Evolutionary conservation across 768 basidiomycete species (phyloP).

Genomic region (Boletus patriciae): DNA sequence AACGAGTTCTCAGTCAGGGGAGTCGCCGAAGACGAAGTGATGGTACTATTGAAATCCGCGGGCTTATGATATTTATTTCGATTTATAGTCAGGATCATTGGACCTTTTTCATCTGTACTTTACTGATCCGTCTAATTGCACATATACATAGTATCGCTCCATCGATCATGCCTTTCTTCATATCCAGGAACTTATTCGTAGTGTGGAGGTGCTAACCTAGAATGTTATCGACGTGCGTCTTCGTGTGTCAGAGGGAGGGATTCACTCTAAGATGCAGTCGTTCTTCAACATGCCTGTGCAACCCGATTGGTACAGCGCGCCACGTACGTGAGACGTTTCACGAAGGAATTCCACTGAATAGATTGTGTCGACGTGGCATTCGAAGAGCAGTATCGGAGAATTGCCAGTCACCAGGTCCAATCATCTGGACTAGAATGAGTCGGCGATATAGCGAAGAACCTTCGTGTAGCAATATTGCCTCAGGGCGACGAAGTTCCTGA

Average conservation of each 20-base stretch:
- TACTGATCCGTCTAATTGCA: not conserved
- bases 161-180: not conserved
- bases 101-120: not conserved
- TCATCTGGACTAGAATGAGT: slow-evolving; percentile 51
- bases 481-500: slow-evolving; percentile 86
- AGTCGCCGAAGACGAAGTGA: slow-evolving; percentile 22
- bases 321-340: too few species aligned
- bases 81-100: not conserved
- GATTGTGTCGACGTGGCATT: too few species aligned
- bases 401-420: slow-evolving; percentile 80
- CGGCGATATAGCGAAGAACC: not conserved
- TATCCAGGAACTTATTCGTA: not conserved
- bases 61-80: slow-evolving; percentile 4
- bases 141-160: not conserved
- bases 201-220: not conserved
- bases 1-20: not conserved
- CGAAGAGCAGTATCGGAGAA: slow-evolving; percentile 79
- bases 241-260: too few species aligned
- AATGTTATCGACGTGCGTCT: not conserved
- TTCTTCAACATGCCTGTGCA: too few species aligned
- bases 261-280: too few species aligned
- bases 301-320: not conserved
- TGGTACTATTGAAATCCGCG: not conserved
- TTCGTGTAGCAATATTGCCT: slow-evolving; percentile 40
- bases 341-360: too few species aligned